phyloP scores from a whole-genome alignment of 2,329 filamentous ascomycete species.

The Epichloe coenophiala region DNA sequence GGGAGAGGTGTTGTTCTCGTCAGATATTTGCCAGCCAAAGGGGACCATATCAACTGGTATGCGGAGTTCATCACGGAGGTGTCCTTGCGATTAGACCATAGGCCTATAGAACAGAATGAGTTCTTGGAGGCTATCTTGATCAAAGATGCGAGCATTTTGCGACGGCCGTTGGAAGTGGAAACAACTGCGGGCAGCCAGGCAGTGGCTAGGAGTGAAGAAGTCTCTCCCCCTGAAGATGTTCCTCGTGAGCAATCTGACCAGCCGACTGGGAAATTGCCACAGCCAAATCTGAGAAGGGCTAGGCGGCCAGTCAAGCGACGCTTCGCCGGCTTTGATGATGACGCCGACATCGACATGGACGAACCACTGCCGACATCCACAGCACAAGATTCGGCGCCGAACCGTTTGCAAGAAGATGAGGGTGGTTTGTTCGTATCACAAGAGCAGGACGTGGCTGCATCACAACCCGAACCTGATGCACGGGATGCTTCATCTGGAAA shows the following conservation, averaged over 20 bases:
- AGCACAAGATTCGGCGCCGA: constrained; percentile 1
- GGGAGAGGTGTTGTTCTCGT: constrained; percentile 68
- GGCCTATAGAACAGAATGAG: constrained; percentile 77
- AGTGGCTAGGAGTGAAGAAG: constrained; percentile 3
- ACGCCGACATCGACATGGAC: constrained; percentile 26
- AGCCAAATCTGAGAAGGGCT: constrained; percentile 8
- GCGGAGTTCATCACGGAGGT: constrained; percentile 54
- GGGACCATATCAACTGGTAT: constrained; percentile 49
- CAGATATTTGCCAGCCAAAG: constrained; percentile 49
- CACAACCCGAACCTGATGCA: constrained; percentile 10
- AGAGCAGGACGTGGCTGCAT: constrained; percentile 16
- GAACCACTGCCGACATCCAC: constrained; percentile 8
- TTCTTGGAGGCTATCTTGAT: constrained; percentile 80
- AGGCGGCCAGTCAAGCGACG: constrained; percentile 35
- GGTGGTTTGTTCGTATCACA: constrained; percentile 46
- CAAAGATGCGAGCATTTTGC: constrained; percentile 62
- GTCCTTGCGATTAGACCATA: constrained; percentile 61
- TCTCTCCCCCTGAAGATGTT: constrained; percentile 1
- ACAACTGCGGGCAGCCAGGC: constrained; percentile 12
- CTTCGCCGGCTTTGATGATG: constrained; percentile 59
- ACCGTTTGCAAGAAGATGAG: constrained; percentile 17
- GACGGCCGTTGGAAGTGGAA: constrained; percentile 48
- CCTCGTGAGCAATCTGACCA: constrained; percentile 4
- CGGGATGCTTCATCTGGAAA: constrained; percentile 27
- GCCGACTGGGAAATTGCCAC: background rate